phyloP scores from a whole-genome alignment of 306 rosid genomes.

The Cercis canadensis region DNA sequence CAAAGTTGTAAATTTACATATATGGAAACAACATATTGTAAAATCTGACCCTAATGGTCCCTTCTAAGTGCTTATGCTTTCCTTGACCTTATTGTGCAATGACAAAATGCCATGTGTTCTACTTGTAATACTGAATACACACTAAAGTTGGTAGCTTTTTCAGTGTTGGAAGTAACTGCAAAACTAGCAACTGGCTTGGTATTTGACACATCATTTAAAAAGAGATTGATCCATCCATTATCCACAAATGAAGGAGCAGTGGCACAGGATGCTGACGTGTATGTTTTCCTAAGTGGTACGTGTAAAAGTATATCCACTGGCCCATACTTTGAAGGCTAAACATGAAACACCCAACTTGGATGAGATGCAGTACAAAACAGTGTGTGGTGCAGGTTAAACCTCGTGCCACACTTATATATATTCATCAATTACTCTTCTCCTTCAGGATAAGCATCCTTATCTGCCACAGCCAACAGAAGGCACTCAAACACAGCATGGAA shows the following conservation, averaged over 20 bases:
- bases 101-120: too few species aligned
- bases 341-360: constrained; percentile 43
- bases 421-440: constrained; percentile 15
- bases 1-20: too few species aligned
- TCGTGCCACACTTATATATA: constrained; percentile 36
- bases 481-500: constrained; percentile 55
- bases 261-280: constrained; percentile 22
- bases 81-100: too few species aligned
- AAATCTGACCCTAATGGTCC: too few species aligned
- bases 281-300: constrained; percentile 38
- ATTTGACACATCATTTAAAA: constrained; percentile 47
- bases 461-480: constrained; percentile 13
- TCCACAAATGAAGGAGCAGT: constrained; percentile 30
- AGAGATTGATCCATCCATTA: constrained; percentile 39
- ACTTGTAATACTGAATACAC: too few species aligned
- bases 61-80: too few species aligned
- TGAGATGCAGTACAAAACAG: constrained; percentile 42
- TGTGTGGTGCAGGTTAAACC: constrained; percentile 60
- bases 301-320: constrained; percentile 57
- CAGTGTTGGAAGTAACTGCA: neutral
- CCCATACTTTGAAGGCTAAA: constrained; percentile 45
- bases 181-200: constrained; percentile 36
- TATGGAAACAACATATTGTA: too few species aligned
- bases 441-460: neutral
- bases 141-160: neutral